These are phyloP conservation scores for Hypoxylon perforatum DNA, from an alignment of 495 filamentous ascomycete genomes.

Conservation along the genomic window DNA sequence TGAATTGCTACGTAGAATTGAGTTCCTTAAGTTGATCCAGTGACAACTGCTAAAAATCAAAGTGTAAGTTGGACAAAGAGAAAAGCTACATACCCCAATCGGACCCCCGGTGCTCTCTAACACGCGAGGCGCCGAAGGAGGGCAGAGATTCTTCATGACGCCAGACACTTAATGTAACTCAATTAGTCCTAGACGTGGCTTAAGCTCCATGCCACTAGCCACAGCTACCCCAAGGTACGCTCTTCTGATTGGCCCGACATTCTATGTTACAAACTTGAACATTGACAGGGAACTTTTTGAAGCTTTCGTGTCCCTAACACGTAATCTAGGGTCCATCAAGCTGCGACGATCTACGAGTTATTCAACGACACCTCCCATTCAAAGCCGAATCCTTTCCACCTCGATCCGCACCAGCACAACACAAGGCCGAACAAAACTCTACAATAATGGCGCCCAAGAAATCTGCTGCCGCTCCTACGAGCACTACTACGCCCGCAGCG, in stretches of 20 bases:
- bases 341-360: slow-evolving; percentile 13
- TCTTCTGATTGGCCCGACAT: slow-evolving; percentile 38
- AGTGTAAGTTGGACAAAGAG: slow-evolving; percentile 21
- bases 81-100: slow-evolving; percentile 19
- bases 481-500: slow-evolving; percentile 1
- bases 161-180: not conserved
- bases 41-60: slow-evolving; percentile 1
- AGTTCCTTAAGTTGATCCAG: slow-evolving; percentile 3
- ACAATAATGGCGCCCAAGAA: slow-evolving; percentile 45
- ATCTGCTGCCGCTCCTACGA: slow-evolving; percentile 24
- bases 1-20: not conserved
- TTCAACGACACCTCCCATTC: slow-evolving; percentile 8
- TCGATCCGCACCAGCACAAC: slow-evolving; percentile 1
- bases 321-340: slow-evolving; percentile 32
- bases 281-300: slow-evolving; percentile 27
- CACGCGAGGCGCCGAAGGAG: slow-evolving; percentile 29
- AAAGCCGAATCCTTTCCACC: not conserved
- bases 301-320: slow-evolving; percentile 51
- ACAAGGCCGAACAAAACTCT: not conserved
- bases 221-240: slow-evolving; percentile 21
- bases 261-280: not conserved
- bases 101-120: slow-evolving; percentile 27
- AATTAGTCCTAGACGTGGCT: slow-evolving; percentile 32
- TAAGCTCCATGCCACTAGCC: slow-evolving; percentile 41
- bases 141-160: slow-evolving; percentile 16